Percentiles rank a stretch among this genome's conserved stretches.
These are phyloP conservation scores for Mycocentrospora acerina DNA, from an alignment of 2,329 filamentous ascomycete species.

Conservation along the genomic window DNA sequence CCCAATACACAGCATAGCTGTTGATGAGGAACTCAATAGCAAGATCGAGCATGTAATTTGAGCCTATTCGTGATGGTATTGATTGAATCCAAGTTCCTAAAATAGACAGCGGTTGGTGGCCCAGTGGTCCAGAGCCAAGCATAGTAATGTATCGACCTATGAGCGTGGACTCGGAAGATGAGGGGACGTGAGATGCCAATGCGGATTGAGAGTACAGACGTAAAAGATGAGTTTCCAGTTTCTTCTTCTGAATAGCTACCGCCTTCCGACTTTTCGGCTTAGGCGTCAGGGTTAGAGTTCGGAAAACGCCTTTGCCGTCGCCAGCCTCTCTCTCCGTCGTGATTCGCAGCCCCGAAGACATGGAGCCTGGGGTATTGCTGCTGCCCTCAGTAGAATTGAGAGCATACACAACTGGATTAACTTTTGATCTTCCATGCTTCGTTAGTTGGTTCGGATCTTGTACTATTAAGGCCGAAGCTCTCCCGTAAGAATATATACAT, in stretches of 20 bases:
- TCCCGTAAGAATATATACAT: slow-evolving; percentile 32
- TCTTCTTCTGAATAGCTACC: slow-evolving; percentile 11
- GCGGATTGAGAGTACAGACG: slow-evolving; percentile 11
- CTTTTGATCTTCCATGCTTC: slow-evolving; percentile 28
- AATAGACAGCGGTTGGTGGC: slow-evolving; percentile 23
- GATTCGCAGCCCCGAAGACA: slow-evolving; percentile 14
- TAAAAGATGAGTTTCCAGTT: slow-evolving; percentile 17
- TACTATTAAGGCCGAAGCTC: slow-evolving; percentile 25
- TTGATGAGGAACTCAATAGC: slow-evolving; percentile 29
- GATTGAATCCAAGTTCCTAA: slow-evolving; percentile 31
- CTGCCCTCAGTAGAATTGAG: slow-evolving; percentile 5
- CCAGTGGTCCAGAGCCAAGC: slow-evolving; percentile 15
- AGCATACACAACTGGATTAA: slow-evolving; percentile 14
- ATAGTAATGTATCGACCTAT: slow-evolving; percentile 25
- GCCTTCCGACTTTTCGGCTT: slow-evolving; percentile 16
- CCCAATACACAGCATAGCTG: slow-evolving; percentile 21
- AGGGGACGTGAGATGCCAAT: slow-evolving; percentile 8
- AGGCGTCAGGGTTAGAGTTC: slow-evolving; percentile 21
- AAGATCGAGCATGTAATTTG: slow-evolving; percentile 26
- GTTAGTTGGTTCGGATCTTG: slow-evolving; percentile 33
- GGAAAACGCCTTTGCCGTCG: slow-evolving; percentile 27
- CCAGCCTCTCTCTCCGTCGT: slow-evolving; percentile 21
- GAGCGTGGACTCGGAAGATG: slow-evolving; percentile 19
- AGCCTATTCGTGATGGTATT: slow-evolving; percentile 30
- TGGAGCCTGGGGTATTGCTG: slow-evolving; percentile 2